These are phyloP conservation scores for Pulveroboletus frians DNA, from an alignment of 768 basidiomycete species.

Conservation along the genomic window DNA sequence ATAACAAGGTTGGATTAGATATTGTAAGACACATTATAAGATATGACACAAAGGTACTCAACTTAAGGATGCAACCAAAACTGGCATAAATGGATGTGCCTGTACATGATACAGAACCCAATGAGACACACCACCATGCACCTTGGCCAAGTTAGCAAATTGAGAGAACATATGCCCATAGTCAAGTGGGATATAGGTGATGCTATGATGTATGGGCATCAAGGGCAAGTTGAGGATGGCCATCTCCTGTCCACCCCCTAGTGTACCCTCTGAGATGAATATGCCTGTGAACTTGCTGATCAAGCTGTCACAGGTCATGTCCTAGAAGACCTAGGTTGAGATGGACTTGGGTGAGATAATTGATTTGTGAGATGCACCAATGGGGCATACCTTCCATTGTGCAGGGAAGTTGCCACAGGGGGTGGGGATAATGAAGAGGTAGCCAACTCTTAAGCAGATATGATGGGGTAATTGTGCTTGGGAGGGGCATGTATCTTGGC, in stretches of 20 bases:
- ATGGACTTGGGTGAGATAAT: not conserved
- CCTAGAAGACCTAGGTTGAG: conserved; percentile 60
- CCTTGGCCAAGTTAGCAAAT: conserved; percentile 41
- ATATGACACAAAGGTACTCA: conserved; percentile 57
- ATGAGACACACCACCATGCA: conserved; percentile 51
- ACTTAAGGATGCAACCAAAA: conserved; percentile 49
- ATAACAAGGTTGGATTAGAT: too few relatives aligned
- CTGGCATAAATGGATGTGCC: accelerated
- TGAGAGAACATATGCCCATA: conserved; percentile 45
- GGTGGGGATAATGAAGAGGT: conserved; percentile 40
- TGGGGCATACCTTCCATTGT: conserved; percentile 54
- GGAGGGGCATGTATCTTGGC: conserved; percentile 62
- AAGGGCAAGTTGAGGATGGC: conserved; percentile 49
- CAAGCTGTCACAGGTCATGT: conserved; percentile 65
- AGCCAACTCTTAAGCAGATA: conserved; percentile 15
- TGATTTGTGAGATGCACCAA: not conserved
- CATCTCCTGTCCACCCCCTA: conserved; percentile 73
- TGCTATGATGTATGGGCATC: conserved; percentile 68
- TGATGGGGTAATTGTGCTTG: conserved; percentile 52
- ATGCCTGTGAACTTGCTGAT: conserved; percentile 71
- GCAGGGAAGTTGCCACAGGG: conserved; percentile 45
- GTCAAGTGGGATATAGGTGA: conserved; percentile 67
- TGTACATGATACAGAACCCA: not conserved
- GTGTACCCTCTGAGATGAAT: conserved; percentile 67
- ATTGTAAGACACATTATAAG: too few relatives aligned